Percentiles rank a stretch among this genome's conserved stretches.
Conservation (phyloP, 768 basidiomycete species). For the Naganishia kalamii region DNA sequence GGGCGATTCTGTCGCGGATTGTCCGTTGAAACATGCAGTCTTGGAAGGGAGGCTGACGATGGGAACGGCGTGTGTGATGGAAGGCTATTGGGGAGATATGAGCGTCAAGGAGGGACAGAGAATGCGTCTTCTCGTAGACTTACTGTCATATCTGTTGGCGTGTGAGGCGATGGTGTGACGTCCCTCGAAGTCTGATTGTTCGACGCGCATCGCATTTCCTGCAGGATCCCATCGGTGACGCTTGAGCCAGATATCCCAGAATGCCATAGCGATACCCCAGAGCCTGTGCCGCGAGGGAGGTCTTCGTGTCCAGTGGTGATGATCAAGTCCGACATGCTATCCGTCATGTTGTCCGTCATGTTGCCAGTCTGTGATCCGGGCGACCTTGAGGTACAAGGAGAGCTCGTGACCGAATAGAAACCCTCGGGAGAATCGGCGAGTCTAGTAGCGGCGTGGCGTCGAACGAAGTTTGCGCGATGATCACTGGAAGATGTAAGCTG, state of each 20-base stretch:
- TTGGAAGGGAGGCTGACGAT: too few relatives aligned
- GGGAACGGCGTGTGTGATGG: too few relatives aligned
- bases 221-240: background rate
- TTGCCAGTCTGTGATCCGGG: background rate
- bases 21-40: too few relatives aligned
- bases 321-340: slow-evolving; percentile 6
- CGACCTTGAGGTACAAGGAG: background rate
- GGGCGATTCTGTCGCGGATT: too few relatives aligned
- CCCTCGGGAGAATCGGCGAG: background rate
- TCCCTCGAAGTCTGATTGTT: too few relatives aligned
- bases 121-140: too few relatives aligned
- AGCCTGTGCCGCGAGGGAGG: background rate
- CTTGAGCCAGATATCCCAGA: background rate
- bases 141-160: too few relatives aligned
- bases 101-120: too few relatives aligned
- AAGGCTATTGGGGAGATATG: too few relatives aligned
- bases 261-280: background rate
- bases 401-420: background rate
- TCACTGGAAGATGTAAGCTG: background rate
- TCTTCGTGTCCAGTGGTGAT: slow-evolving; percentile 3
- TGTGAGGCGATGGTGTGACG: too few relatives aligned
- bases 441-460: too few relatives aligned
- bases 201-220: background rate
- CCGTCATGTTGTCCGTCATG: background rate
- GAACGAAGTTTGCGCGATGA: background rate